Evolutionary conservation across 176 grass and related monocot genomes (phyloP).

Genomic region (Panicum miliaceum): DNA sequence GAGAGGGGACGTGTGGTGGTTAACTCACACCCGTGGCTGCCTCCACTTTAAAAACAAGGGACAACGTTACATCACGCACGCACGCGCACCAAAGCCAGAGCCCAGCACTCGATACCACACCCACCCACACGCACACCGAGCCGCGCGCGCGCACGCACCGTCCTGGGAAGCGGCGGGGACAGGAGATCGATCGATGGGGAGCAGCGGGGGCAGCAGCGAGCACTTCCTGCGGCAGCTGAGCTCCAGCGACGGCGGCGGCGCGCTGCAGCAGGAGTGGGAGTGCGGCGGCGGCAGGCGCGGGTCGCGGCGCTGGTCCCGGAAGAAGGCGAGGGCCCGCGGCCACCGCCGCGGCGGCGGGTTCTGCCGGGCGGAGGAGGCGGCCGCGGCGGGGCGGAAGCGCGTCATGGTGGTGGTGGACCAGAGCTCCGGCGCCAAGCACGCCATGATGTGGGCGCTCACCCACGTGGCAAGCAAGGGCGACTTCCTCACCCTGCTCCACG

Average conservation of each 20-base stretch:
- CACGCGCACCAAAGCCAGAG: conserved; percentile 39
- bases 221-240: conserved; percentile 72
- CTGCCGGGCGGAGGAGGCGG: conserved; percentile 43
- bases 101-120: conserved; percentile 18
- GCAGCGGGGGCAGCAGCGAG: conserved; percentile 66
- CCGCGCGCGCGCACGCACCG: background rate
- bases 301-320: conserved; percentile 78
- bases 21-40: background rate
- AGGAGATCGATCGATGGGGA: conserved; percentile 45
- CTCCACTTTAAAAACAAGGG: conserved; percentile 44
- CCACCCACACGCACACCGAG: background rate
- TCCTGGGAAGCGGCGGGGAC: background rate
- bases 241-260: conserved; percentile 49
- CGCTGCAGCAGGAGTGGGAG: conserved; percentile 43
- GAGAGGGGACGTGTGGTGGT: too few relatives aligned
- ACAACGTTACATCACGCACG: conserved; percentile 42
- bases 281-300: conserved; percentile 42
- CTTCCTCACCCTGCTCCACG: conserved; percentile 84
- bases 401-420: conserved; percentile 96
- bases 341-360: conserved; percentile 50
- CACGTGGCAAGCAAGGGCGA: conserved; percentile 86
- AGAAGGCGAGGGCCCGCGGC: conserved; percentile 24
- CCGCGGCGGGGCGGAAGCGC: conserved; percentile 62
- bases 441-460: conserved; percentile 97
- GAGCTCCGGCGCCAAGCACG: conserved; percentile 80